These are phyloP conservation scores for Pseudodiploospora longispora DNA, from an alignment of 2,329 filamentous ascomycete species.

Conservation along the genomic window DNA sequence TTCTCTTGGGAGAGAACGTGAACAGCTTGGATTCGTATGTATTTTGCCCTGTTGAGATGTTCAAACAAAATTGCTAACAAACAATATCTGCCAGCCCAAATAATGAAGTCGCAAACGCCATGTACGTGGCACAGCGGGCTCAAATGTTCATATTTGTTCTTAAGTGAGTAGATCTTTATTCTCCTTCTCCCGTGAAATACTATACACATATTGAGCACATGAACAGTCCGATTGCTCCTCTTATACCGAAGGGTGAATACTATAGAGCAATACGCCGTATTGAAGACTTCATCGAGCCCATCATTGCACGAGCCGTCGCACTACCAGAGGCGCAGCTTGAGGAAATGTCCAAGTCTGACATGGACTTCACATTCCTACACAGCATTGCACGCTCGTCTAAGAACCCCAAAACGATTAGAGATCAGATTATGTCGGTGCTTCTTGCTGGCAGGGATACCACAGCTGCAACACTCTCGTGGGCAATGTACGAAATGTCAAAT, in stretches of 20 bases:
- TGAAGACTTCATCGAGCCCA: conserved; percentile 61
- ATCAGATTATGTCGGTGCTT: conserved; percentile 66
- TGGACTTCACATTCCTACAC: conserved; percentile 68
- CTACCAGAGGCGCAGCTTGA: conserved; percentile 59
- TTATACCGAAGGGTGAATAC: conserved; percentile 54
- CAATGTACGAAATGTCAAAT: conserved; percentile 69
- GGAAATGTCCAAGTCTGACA: conserved; percentile 57
- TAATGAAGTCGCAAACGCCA: conserved; percentile 58
- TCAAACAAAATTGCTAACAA: conserved; percentile 10
- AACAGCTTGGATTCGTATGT: conserved; percentile 35
- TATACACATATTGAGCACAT: not conserved
- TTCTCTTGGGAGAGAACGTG: conserved; percentile 55
- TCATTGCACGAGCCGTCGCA: conserved; percentile 57
- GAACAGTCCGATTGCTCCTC: conserved; percentile 45
- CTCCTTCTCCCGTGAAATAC: not conserved
- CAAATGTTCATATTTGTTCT: conserved; percentile 54
- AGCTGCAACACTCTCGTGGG: conserved; percentile 71
- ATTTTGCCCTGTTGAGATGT: not conserved
- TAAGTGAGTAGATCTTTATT: conserved; percentile 19
- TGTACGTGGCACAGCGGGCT: conserved; percentile 59
- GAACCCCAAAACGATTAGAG: conserved; percentile 55
- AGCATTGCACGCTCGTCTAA: conserved; percentile 64
- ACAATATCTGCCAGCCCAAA: conserved; percentile 30
- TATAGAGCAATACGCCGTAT: conserved; percentile 54
- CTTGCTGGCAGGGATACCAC: conserved; percentile 83